Percentiles rank a stretch among this genome's conserved stretches.
Evolutionary conservation across 352 stramenopile genomes (phyloP).

Genomic region (Plasmopara viticola): DNA sequence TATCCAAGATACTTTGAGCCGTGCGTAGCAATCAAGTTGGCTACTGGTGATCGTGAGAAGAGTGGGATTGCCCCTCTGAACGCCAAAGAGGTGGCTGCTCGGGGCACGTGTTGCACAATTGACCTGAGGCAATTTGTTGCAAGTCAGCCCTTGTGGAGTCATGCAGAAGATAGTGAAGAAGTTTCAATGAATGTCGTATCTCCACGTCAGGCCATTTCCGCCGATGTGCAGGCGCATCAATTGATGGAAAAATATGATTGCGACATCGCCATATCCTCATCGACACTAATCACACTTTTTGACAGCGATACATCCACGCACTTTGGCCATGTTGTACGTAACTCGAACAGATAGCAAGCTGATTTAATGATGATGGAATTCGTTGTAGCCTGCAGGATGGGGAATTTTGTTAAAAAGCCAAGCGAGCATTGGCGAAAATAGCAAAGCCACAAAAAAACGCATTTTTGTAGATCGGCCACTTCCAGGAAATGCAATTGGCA

Average conservation of each 20-base stretch:
- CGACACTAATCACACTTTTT: slow-evolving; percentile 65
- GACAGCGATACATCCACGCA: slow-evolving; percentile 35
- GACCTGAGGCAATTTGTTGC: slow-evolving; percentile 6
- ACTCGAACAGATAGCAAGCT: background rate
- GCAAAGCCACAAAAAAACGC: slow-evolving; percentile 30
- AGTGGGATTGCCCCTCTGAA: slow-evolving; percentile 3
- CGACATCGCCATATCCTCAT: slow-evolving; percentile 62
- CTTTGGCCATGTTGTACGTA: slow-evolving; percentile 22
- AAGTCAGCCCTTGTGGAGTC: slow-evolving; percentile 9
- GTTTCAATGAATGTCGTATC: slow-evolving; percentile 14
- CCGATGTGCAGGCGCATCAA: slow-evolving; percentile 40
- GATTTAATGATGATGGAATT: background rate
- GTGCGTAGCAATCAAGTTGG: slow-evolving; percentile 28
- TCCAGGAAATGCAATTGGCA: slow-evolving; percentile 17
- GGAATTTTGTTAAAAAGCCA: slow-evolving; percentile 54
- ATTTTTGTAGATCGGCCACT: slow-evolving; percentile 55
- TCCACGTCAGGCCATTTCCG: slow-evolving; percentile 39
- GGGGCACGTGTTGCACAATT: slow-evolving; percentile 24
- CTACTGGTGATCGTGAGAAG: background rate
- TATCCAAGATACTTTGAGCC: slow-evolving; percentile 60
- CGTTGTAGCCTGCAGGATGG: slow-evolving; percentile 33
- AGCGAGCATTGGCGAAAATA: slow-evolving; percentile 19
- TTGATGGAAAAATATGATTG: slow-evolving; percentile 69
- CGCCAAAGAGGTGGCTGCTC: slow-evolving; percentile 43
- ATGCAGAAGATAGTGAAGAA: slow-evolving; percentile 12